Evolutionary conservation across 352 stramenopile genomes (phyloP), one percentile per base, ranked within the genome.

Genomic region (Globisporangium iwayamae): DNA sequence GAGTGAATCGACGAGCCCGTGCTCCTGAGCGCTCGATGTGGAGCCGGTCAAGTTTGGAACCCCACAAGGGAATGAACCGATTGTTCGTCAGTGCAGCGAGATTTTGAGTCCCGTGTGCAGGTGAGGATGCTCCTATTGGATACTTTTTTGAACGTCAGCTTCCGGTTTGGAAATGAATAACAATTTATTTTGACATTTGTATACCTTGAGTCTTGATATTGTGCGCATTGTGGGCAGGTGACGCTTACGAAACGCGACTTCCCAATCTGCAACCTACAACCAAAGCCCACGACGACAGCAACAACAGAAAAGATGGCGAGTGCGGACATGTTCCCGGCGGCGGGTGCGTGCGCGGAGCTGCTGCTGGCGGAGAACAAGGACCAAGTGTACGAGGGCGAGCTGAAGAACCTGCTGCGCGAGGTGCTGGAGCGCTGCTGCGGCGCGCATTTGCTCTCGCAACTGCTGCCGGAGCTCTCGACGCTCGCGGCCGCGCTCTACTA

Each of bases 321-420:
- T 7, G 30, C n/a, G 14, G 69, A 57, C 51, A 56, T 56, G 51
- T 91, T 91, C 63, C 81, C 85, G 2, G 70, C 72, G 25, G 83
- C 85, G 2, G 81, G 83, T 41, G 69, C 81, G 56, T 91, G 83
- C 53, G 81, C 81, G 1, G 85, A 94, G 76, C 79, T 94, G 28
- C 71, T 94, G 47, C 74, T 94, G 28, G 78, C 83, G 20, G 73
- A 87, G 25, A 79, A 76, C 54, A 94, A 94, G 70, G 85, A 94
- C 59, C 70, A 62, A 0, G 76, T 93, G 14, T 94, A 94, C 62
- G 78, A 87, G 58, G 56, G 62, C 28, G 82, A 94, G 66, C 65
- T 94, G 9, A 89, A 87, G 71, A 89, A 85, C 53, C 62, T 91
- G 46, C 66, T 94, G 56, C 78, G 80, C 25, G 83, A 93, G 58